Evolutionary conservation across 257 asterid genomes (phyloP), one percentile per base, ranked within the genome.

Genomic region (Nicotiana otophora): DNA sequence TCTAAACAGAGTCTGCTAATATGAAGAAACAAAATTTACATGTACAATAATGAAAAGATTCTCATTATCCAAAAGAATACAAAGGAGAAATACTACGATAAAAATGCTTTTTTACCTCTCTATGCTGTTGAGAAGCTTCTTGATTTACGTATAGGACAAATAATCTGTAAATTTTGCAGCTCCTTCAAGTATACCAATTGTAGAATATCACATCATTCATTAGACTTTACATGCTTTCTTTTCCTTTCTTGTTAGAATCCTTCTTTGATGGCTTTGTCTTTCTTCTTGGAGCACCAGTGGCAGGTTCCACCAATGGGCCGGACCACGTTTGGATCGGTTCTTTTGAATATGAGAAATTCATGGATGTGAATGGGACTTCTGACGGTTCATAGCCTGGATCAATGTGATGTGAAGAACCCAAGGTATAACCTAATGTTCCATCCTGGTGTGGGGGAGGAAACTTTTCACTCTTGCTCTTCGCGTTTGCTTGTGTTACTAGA

Each of bases 361-460:
- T 87, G 26, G 98, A 91, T 57, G 93, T 91, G 92, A 86, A 94
- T 7, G 97, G 93, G 76, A 90, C 91, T 14, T 88, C 91, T 11
- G 98, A 93, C 36, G 93, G 93, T 78, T 94, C 96, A 77, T 80
- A 86, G 31, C 81, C 78, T 19, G 94, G 87, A 61, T 90, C 92
- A 65, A 89, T 87, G 89, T 90, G 91, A 85, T 89, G 90, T 5
- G 95, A 89, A 7, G 90, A 80, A 0, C 93, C 97, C 66, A 92
- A 77, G 14, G 93, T 89, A 84, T 88, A 94, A 61, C 94, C 93
- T 15, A 94, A 89, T 9, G 95, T 93, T 39, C 97, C 98, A 51
- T 92, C 98, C 81, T 91, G 92, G 87, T 92, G 97, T 20, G 97
- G 98, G 8, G 98, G 98, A 66, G 98, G 98, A 77, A 94, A 94